phyloP scores from a whole-genome alignment of 805 yeast genomes.

The Lachancea kluyveri region DNA sequence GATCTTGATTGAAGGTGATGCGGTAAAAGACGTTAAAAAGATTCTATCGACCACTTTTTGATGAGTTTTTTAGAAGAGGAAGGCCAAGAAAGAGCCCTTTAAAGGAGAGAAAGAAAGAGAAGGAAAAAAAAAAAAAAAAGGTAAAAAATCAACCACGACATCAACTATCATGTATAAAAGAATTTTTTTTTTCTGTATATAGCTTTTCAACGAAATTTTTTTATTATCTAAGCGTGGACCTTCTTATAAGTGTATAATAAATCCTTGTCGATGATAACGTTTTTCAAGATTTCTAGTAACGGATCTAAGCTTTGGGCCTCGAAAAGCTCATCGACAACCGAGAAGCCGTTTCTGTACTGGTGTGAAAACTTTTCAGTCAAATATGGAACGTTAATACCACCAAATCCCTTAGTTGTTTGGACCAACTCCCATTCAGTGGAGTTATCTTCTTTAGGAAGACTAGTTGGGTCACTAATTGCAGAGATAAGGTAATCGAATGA shows the following conservation, averaged over 20 bases:
- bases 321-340: slow-evolving; percentile 11
- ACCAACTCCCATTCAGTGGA: slow-evolving; percentile 37
- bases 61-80: not conserved
- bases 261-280: slow-evolving; percentile 20
- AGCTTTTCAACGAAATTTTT: slow-evolving; percentile 7
- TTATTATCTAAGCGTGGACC: slow-evolving; percentile 3
- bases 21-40: slow-evolving; percentile 31
- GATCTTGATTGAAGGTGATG: slow-evolving; percentile 48
- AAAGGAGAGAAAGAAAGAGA: slow-evolving; percentile 1
- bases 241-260: slow-evolving; percentile 28
- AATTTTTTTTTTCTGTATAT: slow-evolving; percentile 10
- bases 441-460: slow-evolving; percentile 21
- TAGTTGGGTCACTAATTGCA: slow-evolving; percentile 19
- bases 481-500: slow-evolving; percentile 48
- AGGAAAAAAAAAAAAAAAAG: not conserved
- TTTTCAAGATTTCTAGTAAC: slow-evolving; percentile 14
- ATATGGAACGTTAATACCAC: slow-evolving; percentile 33
- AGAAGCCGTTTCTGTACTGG: slow-evolving; percentile 15
- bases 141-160: not conserved
- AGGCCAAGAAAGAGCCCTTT: slow-evolving; percentile 1
- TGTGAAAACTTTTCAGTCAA: slow-evolving; percentile 14
- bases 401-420: slow-evolving; percentile 34
- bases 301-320: slow-evolving; percentile 10
- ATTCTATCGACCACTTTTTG: slow-evolving; percentile 16
- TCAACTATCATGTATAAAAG: no score